Conservation (phyloP, 2,329 filamentous ascomycete genomes). For the Verticillium albo-atrum region DNA sequence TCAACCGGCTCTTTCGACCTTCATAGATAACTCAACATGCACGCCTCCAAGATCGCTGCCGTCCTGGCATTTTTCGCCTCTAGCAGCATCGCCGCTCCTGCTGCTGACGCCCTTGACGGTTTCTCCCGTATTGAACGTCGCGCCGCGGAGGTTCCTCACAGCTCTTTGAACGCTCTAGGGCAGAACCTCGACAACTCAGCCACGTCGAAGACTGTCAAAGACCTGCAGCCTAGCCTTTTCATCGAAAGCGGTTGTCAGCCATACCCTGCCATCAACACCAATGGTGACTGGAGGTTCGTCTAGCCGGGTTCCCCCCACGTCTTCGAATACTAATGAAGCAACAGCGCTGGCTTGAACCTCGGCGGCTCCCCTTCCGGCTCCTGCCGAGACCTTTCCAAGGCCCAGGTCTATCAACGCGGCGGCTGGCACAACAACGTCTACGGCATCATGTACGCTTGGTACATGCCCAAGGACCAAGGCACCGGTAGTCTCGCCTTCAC, state of each 20-base stretch:
- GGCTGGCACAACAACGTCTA: slow-evolving; percentile 20
- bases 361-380: background rate
- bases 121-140: background rate
- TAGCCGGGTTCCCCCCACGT: background rate
- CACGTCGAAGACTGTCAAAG: background rate
- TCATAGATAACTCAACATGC: background rate
- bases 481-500: slow-evolving; percentile 13
- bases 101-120: background rate
- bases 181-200: background rate
- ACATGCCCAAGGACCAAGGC: slow-evolving; percentile 41
- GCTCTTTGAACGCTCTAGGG: background rate
- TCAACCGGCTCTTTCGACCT: background rate
- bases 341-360: background rate
- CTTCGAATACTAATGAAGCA: background rate
- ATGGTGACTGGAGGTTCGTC: background rate
- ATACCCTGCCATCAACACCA: background rate
- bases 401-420: slow-evolving; percentile 17
- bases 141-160: background rate
- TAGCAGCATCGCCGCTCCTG: background rate
- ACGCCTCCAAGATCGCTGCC: background rate
- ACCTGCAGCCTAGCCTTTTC: background rate
- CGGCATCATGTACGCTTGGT: slow-evolving; percentile 39
- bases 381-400: background rate
- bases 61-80: background rate
- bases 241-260: background rate